Base-by-base conservation (phyloP, 208 protist species). In the Leishmania braziliensis region DNA sequence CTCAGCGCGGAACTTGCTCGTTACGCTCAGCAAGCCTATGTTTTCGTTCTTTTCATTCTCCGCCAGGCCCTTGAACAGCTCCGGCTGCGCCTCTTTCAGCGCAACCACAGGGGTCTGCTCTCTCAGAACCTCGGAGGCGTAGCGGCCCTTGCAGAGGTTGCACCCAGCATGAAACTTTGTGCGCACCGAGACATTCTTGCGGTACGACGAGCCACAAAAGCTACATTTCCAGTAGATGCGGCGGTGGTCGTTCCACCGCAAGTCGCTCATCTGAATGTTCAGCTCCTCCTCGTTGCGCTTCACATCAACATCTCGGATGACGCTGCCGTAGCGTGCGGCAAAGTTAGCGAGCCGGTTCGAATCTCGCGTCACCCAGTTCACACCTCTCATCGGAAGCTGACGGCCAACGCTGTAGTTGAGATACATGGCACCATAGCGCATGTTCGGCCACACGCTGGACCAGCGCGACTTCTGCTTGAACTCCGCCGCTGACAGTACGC, bases 391-490 rank as follows among this genome's bases (percentile, higher is more conserved):
- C 12, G 93, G 93, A 50, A 96, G 83, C 82, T 96, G 84, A 69
- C 94, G 88, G 26, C 91, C 90, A 14, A 94, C 88, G 63, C 91
- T 93, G 85, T 95, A 97, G 79, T 83, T 89, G 23, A 97, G 92
- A 70, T 91, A 97, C 93, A 96, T 96, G 48, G 91, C 86, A 62
- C 94, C 94, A 79, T 97, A 97, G 72, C 88, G 91, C 93, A 96
- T 95, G 84, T 95, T 95, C n/a, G 94, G 94, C 92, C 93, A 97
- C 76, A 96, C 92, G 20, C 78, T 77, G n/a, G 90, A 92, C 92
- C 91, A 95, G n/a, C 92, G 88, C 10, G 92, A 96, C 82, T 97
- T 97, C 86, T 97, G 94, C 84, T 97, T 97, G 87, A 97, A 97
- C 84, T 97, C 94, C 80, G 92, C 92, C 69, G 94, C 94, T 39